Base-by-base conservation (phyloP, 176 grass and related monocot genomes). In the Leersia perrieri region DNA sequence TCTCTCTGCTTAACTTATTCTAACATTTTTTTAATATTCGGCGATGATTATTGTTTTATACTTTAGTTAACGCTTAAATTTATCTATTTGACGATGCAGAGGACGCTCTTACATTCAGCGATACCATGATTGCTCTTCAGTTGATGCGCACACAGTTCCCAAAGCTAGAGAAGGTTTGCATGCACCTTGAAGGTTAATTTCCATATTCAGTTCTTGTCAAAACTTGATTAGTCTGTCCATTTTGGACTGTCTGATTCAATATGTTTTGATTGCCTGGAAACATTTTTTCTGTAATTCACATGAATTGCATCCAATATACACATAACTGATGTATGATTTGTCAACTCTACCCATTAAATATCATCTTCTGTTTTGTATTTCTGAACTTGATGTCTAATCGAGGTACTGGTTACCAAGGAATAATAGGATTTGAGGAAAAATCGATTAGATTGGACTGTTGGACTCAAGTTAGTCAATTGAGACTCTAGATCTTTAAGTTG, bases 101-200 rank as follows among this genome's bases (percentile, higher is more conserved):
- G 72, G 87, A 91, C 33, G 72, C 91, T 73, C 91, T 97, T 84
- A 80, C 61, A 47, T 89, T 97, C 72, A 97, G 62, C 73, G 90
- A 97, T 87, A 97, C 90, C 14, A 72, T 86, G 68, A 82, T 97
- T 69, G 94, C 94, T 85, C 94, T 97, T 76, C 94, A 91, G 74
- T 89, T 97, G 80, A 97, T 97, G 94, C 85, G 77, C 33, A 33
- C 88, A 33, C 94, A 97, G 26, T 97, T 97, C 72, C 94, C 94
- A 51, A 97, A 84, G 70, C 32, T 91, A 53, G 90, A 97, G 49
- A 97, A 97, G 88, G 90, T 80, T 79, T 20, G 11, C 33, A 60
- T 62, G 33, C 16, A 27, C 29, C 14, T 71, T 75, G 2, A 10
- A 47, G 33, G 42, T 84, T 12, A 11, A 25, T 11, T 20, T 39